Percentiles rank a stretch among this genome's conserved stretches.
These are phyloP conservation scores for Boletus pseudo-olivaceus DNA, from an alignment of 768 basidiomycete genomes.

Conservation along the genomic window DNA sequence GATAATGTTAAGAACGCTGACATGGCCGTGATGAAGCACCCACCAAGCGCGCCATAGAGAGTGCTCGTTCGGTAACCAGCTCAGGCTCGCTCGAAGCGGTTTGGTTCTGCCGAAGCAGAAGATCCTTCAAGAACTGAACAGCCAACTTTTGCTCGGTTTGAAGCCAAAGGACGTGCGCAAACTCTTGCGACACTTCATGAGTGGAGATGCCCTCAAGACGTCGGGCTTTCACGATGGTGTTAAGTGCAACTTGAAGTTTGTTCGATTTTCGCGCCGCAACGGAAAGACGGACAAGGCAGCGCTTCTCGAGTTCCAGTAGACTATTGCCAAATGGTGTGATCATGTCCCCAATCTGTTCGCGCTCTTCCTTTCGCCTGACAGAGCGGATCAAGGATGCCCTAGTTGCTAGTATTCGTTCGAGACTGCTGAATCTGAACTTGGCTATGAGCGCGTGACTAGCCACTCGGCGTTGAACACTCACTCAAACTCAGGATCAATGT, in stretches of 20 bases:
- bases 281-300: slow-evolving; percentile 69
- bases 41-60: slow-evolving; percentile 65
- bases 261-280: slow-evolving; percentile 64
- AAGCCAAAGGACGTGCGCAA: slow-evolving; percentile 86
- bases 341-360: slow-evolving; percentile 72
- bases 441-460: slow-evolving; percentile 6
- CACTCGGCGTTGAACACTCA: slow-evolving; percentile 36
- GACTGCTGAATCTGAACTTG: slow-evolving; percentile 58
- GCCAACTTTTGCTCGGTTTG: slow-evolving; percentile 84
- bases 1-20: background rate
- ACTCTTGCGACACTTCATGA: slow-evolving; percentile 69
- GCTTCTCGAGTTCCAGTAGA: slow-evolving; percentile 60
- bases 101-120: slow-evolving; percentile 20
- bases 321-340: slow-evolving; percentile 47
- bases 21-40: slow-evolving; percentile 18
- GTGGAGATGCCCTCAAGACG: slow-evolving; percentile 46
- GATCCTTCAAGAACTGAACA: slow-evolving; percentile 61
- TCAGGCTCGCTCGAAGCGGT: slow-evolving; percentile 10
- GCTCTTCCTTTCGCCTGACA: slow-evolving; percentile 62
- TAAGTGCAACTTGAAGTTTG: slow-evolving; percentile 79
- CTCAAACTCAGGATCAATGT: slow-evolving; percentile 61
- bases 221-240: slow-evolving; percentile 77
- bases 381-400: slow-evolving; percentile 80
- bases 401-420: slow-evolving; percentile 78
- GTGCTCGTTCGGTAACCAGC: slow-evolving; percentile 32